Conservation (phyloP, 2,329 filamentous ascomycete species). For the Fusarium sp. region DNA sequence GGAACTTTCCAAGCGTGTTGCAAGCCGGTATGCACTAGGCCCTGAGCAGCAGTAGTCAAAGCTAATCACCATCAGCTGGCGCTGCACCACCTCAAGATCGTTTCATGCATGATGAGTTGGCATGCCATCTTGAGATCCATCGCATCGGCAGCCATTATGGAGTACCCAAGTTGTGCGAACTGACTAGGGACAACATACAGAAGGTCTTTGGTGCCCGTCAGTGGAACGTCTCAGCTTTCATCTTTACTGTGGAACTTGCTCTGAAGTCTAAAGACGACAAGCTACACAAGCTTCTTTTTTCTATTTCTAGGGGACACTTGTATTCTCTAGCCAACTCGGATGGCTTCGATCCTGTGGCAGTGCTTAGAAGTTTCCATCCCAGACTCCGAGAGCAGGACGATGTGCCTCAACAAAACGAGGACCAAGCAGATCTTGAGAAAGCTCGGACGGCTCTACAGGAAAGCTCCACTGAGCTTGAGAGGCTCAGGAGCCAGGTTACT, state of each 20-base stretch:
- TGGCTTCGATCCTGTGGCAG: not conserved
- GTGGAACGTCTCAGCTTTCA: not conserved
- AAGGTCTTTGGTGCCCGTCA: not conserved
- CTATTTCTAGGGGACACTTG: not conserved
- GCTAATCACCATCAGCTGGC: not conserved
- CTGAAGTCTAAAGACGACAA: not conserved
- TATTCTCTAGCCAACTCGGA: not conserved
- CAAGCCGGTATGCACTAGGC: not conserved
- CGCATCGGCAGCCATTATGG: not conserved
- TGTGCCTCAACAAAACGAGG: not conserved
- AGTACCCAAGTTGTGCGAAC: not conserved
- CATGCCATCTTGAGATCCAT: not conserved
- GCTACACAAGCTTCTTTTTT: not conserved
- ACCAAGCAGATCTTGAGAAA: too few relatives aligned
- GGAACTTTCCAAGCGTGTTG: not conserved
- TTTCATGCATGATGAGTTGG: not conserved
- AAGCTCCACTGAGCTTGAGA: not conserved
- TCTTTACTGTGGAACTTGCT: not conserved
- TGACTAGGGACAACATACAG: not conserved
- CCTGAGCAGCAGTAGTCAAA: not conserved
- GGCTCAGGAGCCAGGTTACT: not conserved
- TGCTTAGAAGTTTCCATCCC: not conserved
- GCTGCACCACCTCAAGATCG: not conserved
- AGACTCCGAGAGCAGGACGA: not conserved
- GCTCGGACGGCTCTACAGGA: not conserved